Evolutionary conservation across 2,329 filamentous ascomycete species (phyloP), one percentile per base, ranked within the genome.

Genomic region (Ophiocordyceps sinensis): DNA sequence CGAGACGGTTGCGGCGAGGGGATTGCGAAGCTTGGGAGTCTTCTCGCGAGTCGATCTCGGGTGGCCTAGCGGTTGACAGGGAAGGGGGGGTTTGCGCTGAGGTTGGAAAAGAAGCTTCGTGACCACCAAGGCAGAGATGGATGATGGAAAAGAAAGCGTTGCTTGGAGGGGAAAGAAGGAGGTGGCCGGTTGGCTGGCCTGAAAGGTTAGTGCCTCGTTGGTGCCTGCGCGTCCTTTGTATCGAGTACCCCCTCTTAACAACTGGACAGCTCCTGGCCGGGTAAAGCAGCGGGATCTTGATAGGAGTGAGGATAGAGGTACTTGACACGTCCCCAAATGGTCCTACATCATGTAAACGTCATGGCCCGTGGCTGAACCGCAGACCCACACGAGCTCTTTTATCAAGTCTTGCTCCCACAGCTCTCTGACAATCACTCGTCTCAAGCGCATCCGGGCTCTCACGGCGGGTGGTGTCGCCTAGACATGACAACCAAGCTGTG

Each of bases 171-270:
- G 21, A 29, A 29, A 36, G 43, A 45, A 44, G 48, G 54, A 57
- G 51, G 54, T 57, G 54, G 54, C 55, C 53, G 49, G 47, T 56
- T 54, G 32, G 15, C 32, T 43, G 23, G n/a, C n/a, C 14, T n/a
- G 31, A 32, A 29, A 38, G 35, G 37, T 34, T 36, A 31, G 29
- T 28, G 32, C 32, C 39, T 28, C 28, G 37, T 34, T 36, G 28
- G 29, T 28, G 32, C 32, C 39, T 28, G 28, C 30, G 49, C 43
- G 41, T 54, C 48, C 56, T 26, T 7, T 26, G 23, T 26, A 19
- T 19, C 19, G 19, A 19, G 19, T 19, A 26, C 23, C 23, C 23
- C 23, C 23, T 26, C 23, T 26, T 26, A 26, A 26, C 23, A 19
- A 4, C 19, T 19, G 19, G 19, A 19, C 19, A 19, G 19, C 19